A percentile compares a stretch with the other conserved stretches of the same genome.
Evolutionary conservation across 108 stramenopile species (phyloP).

Genomic region (Pelagomonas calceolata): DNA sequence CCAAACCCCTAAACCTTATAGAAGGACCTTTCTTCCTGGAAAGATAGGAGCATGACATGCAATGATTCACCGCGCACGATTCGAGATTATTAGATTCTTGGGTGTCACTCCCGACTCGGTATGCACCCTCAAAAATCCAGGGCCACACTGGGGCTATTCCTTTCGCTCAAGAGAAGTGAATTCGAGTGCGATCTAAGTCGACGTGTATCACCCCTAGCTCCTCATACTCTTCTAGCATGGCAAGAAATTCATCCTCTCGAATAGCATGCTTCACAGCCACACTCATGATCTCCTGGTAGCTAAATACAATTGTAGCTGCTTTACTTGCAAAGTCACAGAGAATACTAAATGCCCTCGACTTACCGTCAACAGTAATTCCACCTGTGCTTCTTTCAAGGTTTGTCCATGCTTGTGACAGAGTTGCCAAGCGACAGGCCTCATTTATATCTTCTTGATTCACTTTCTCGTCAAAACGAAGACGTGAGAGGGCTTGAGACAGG

Average conservation of each 20-base stretch:
- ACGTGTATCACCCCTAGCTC: constrained; percentile 58
- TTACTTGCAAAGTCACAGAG: constrained; percentile 56
- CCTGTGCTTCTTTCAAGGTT: constrained; percentile 32
- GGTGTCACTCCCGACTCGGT: too few species aligned
- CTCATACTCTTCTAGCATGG: constrained; percentile 72
- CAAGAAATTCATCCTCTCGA: constrained; percentile 62
- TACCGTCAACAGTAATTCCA: constrained; percentile 55
- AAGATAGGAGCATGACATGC: too few species aligned
- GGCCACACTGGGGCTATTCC: too few species aligned
- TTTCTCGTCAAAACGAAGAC: constrained; percentile 78
- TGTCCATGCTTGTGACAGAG: constrained; percentile 71
- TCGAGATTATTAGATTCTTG: too few species aligned
- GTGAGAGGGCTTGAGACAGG: constrained; percentile 81
- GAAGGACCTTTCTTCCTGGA: too few species aligned
- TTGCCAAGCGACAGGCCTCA: constrained; percentile 80
- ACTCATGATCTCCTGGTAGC: constrained; percentile 53
- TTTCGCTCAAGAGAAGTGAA: constrained; percentile 16
- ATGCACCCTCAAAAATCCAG: too few species aligned
- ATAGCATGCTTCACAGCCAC: constrained; percentile 79
- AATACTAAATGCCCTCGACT: constrained; percentile 59
- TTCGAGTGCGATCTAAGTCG: constrained; percentile 50
- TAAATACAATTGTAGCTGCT: constrained; percentile 24
- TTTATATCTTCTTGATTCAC: constrained; percentile 93
- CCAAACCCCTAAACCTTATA: too few species aligned
- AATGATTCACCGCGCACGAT: too few species aligned